Base-by-base conservation (phyloP, 2,329 filamentous ascomycete genomes). In the Phialemoniopsis sp. region DNA sequence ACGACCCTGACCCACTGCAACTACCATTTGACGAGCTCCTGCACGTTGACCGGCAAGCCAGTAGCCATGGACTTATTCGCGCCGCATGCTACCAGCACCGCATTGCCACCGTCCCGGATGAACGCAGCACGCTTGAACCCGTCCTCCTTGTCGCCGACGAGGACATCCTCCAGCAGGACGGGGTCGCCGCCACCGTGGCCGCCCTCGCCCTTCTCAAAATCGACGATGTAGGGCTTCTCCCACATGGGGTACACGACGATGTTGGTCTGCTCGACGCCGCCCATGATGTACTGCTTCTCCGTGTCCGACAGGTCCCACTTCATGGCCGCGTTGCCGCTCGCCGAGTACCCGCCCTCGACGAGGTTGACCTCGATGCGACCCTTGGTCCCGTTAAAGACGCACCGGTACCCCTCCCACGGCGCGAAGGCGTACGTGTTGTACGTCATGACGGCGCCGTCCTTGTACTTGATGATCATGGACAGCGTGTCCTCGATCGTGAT, bases 401-500 rank as follows among this genome's bases (percentile, higher is more conserved):
- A 72, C 1, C 74, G 64, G 57, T 78, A 78, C 0, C 76, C 76
- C 44, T 80, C 76, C 76, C 76, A 81, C 0, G 79, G 79, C 4
- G 78, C 75, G 42, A 82, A 82, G 0, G 78, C 78, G 2, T 71
- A 75, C 12, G 78, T 58, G 17, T 66, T 76, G 49, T 82, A 82
- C 1, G 78, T 80, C 53, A 82, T 57, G 19, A 76, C 69, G 0
- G 76, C 76, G 3, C 76, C 73, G 37, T 67, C 76, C 14, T 64
- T 60, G 50, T 82, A 82, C 37, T 69, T 62, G 16, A 82, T 72
- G 34, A 82, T 62, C 18, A 82, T 57, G 30, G 67, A 76, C 76
- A 82, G 79, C 0, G 77, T 82, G 48, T 82, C 79, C 53, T 82
- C 78, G 42, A 82, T 82, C 46, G 66, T 80, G 40, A 82, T 80